These are phyloP conservation scores for Paraurostyla sp. DNA, from an alignment of 73 alveolate species.

Conservation along the genomic window DNA sequence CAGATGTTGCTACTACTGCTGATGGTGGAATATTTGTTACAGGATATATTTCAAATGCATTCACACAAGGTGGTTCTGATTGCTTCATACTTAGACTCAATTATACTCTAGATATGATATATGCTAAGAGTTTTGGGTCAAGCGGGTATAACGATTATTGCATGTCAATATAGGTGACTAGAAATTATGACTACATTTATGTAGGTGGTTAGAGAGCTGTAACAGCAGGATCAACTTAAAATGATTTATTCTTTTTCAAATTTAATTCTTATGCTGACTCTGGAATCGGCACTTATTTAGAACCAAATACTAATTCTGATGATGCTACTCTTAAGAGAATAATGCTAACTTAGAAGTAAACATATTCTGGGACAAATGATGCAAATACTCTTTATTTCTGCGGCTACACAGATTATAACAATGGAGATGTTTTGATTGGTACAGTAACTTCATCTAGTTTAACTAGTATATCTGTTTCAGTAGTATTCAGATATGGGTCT, in stretches of 20 bases:
- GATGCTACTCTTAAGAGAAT: neutral
- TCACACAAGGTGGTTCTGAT: neutral
- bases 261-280: neutral
- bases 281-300: neutral
- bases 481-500: constrained; percentile 44
- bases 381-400: constrained; percentile 13
- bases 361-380: neutral
- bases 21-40: constrained; percentile 43
- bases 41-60: neutral
- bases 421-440: constrained; percentile 6
- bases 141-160: neutral
- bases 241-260: constrained; percentile 2
- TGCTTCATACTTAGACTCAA: constrained; percentile 18
- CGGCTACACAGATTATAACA: neutral
- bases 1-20: constrained; percentile 19
- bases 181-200: constrained; percentile 30
- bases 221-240: neutral
- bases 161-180: constrained; percentile 6
- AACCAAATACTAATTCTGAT: neutral
- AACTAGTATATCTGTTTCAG: neutral
- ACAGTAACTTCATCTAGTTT: constrained; percentile 9
- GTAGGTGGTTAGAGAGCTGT: neutral
- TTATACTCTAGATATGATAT: neutral
- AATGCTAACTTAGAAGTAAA: constrained; percentile 13
- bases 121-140: constrained; percentile 37